phyloP scores from a whole-genome alignment of 495 filamentous ascomycete genomes.

The Corynascus novoguineensis region DNA sequence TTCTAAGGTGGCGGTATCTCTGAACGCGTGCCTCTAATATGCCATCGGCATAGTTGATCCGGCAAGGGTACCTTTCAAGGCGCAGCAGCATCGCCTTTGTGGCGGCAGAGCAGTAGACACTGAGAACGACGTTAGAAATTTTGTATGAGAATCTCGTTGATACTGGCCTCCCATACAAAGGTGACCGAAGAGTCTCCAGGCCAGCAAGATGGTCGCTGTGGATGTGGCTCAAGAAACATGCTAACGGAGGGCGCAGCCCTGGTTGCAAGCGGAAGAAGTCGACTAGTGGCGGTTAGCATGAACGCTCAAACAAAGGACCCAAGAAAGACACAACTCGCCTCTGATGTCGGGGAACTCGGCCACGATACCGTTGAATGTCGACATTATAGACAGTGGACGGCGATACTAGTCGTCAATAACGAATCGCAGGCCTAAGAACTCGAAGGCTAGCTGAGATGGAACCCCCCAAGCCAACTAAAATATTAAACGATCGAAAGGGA shows the following conservation, averaged over 20 bases:
- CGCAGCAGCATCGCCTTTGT: constrained; percentile 74
- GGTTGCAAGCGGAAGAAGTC: constrained; percentile 72
- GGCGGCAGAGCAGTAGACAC: constrained; percentile 80
- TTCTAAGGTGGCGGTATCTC: constrained; percentile 69
- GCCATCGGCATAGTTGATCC: constrained; percentile 72
- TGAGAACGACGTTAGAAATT: constrained; percentile 11
- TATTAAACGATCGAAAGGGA: no score
- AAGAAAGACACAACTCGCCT: constrained; percentile 26
- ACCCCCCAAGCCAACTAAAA: no score
- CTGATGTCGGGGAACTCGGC: constrained; percentile 65
- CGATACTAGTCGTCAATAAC: background rate
- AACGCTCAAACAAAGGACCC: background rate
- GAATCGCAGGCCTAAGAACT: background rate
- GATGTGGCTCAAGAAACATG: constrained; percentile 88
- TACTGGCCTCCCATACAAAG: constrained; percentile 47
- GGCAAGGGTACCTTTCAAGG: constrained; percentile 69
- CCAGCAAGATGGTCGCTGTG: constrained; percentile 88
- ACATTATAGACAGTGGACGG: constrained; percentile 21
- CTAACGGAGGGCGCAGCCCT: constrained; percentile 57
- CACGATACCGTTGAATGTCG: constrained; percentile 38
- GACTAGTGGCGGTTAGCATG: constrained; percentile 40
- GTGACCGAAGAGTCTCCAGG: constrained; percentile 66
- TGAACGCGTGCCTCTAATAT: constrained; percentile 65
- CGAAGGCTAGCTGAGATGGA: no score
- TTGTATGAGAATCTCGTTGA: background rate